phyloP scores from a whole-genome alignment of 176 grass and related monocot species.

The Luzula sylvatica region DNA sequence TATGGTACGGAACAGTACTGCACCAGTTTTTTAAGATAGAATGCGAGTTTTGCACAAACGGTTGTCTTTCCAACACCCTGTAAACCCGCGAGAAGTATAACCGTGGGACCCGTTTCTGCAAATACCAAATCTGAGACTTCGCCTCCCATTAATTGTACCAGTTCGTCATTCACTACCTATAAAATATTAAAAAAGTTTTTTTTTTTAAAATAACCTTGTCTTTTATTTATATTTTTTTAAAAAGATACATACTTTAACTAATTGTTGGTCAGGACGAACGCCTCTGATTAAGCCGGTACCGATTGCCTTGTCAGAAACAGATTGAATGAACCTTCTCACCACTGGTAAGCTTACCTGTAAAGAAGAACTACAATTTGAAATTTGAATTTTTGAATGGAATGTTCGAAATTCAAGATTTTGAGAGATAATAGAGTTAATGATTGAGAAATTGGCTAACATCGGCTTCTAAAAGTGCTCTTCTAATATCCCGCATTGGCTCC shows the following conservation, averaged over 20 bases:
- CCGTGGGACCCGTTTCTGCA: slow-evolving; percentile 58
- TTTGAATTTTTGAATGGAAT: not conserved
- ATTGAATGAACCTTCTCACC: slow-evolving; percentile 72
- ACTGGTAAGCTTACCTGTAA: slow-evolving; percentile 81
- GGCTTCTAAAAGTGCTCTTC: slow-evolving; percentile 90
- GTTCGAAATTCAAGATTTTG: not conserved
- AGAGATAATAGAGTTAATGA: not conserved
- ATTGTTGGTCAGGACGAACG: slow-evolving; percentile 77
- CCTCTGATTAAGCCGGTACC: slow-evolving; percentile 69
- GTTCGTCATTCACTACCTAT: slow-evolving; percentile 83
- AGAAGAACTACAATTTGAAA: not conserved
- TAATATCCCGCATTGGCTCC: slow-evolving; percentile 96
- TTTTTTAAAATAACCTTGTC: not conserved
- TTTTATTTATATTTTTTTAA: not conserved
- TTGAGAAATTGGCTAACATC: slow-evolving; percentile 50
- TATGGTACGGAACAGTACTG: no score
- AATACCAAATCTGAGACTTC: slow-evolving; percentile 84
- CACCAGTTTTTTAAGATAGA: slow-evolving; percentile 53
- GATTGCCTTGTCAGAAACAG: slow-evolving; percentile 68
- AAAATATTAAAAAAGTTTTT: no score
- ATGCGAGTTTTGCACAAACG: slow-evolving; percentile 81
- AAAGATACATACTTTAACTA: slow-evolving; percentile 65
- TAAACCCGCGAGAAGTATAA: slow-evolving; percentile 73
- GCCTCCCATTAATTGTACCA: slow-evolving; percentile 88
- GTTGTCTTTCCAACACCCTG: slow-evolving; percentile 99